A percentile compares a stretch with the other conserved stretches of the same genome.
These are phyloP conservation scores for Sophora flavescens DNA, from an alignment of 306 rosid species.

Conservation along the genomic window DNA sequence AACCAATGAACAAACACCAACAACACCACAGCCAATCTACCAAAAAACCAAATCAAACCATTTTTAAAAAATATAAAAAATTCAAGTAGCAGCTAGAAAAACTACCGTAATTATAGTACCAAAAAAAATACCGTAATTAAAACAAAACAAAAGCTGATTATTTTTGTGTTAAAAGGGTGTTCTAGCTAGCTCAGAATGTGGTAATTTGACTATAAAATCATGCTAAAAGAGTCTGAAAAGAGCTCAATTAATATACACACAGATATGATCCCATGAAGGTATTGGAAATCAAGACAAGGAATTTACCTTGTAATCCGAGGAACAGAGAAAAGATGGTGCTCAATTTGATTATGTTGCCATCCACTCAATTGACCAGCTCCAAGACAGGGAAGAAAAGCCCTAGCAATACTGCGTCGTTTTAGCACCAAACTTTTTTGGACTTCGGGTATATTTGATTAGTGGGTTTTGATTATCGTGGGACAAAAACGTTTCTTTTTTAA, in stretches of 20 bases:
- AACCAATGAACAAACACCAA: background rate
- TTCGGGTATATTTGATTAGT: no score
- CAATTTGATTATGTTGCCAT: background rate
- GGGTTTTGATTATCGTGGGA: no score
- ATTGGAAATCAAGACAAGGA: background rate
- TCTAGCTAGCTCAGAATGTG: background rate
- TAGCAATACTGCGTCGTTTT: background rate
- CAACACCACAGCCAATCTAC: background rate
- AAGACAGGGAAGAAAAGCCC: background rate
- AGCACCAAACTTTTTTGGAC: background rate
- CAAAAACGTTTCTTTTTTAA: no score
- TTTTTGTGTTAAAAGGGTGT: slow-evolving; percentile 6
- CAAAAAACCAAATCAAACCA: background rate
- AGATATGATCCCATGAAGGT: background rate
- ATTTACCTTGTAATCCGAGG: slow-evolving; percentile 8
- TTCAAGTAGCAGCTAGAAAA: background rate
- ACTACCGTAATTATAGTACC: background rate
- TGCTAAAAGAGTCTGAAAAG: background rate
- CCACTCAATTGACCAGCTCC: background rate
- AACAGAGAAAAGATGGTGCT: background rate
- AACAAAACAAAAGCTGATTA: background rate
- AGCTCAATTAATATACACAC: background rate
- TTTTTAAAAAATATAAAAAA: background rate
- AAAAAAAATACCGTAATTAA: background rate
- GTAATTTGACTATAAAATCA: background rate